These are phyloP conservation scores for Candida namnaoensis DNA, from an alignment of 805 yeast genomes.

Conservation along the genomic window DNA sequence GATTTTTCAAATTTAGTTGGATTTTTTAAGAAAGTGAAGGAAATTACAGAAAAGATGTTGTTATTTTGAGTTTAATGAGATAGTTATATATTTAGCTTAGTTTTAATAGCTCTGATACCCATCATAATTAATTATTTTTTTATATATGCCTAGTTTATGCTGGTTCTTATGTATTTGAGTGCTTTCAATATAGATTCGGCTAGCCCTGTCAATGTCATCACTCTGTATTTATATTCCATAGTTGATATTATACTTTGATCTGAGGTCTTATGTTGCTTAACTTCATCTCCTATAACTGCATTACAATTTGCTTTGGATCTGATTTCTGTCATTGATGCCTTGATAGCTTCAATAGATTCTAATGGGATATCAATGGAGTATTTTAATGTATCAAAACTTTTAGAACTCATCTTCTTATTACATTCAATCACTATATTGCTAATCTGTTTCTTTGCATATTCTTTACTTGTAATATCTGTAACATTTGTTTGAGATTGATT, in stretches of 20 bases:
- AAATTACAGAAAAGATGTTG: too few relatives aligned
- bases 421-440: slow-evolving; percentile 4
- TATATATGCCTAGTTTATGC: background rate
- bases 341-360: slow-evolving; percentile 1
- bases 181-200: slow-evolving; percentile 10
- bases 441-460: slow-evolving; percentile 2
- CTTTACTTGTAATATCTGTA: background rate
- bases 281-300: slow-evolving; percentile 7
- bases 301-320: slow-evolving; percentile 11
- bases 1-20: too few relatives aligned
- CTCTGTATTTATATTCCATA: slow-evolving; percentile 3
- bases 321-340: slow-evolving; percentile 7
- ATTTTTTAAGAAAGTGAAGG: too few relatives aligned
- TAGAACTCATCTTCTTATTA: slow-evolving; percentile 3
- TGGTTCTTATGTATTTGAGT: slow-evolving; percentile 2
- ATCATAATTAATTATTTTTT: too few relatives aligned
- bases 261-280: background rate
- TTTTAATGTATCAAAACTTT: slow-evolving; percentile 2
- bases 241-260: background rate
- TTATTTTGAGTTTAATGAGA: too few relatives aligned
- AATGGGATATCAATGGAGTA: slow-evolving; percentile 9
- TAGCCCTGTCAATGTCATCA: slow-evolving; percentile 7
- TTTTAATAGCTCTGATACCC: too few relatives aligned
- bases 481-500: too few relatives aligned
- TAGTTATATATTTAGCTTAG: too few relatives aligned